phyloP scores from a whole-genome alignment of 495 filamentous ascomycete species.

The Entonaema liquescens region DNA sequence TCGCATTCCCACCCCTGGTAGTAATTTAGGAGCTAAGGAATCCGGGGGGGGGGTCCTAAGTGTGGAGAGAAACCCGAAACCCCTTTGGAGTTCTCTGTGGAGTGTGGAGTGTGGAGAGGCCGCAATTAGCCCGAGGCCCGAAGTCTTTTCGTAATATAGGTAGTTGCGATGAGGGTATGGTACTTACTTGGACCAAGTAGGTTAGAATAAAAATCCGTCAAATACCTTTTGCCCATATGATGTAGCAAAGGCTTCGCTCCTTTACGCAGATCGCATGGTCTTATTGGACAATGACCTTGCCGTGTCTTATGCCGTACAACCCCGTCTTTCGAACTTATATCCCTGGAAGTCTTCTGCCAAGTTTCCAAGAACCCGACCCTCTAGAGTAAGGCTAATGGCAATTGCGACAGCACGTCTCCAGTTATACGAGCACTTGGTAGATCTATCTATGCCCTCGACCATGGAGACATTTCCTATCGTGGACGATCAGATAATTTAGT shows the following conservation, averaged over 20 bases:
- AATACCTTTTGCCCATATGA: too few relatives aligned
- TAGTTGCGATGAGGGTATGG: conserved; percentile 7
- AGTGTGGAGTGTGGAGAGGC: conserved; percentile 39
- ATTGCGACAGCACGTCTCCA: conserved; percentile 5
- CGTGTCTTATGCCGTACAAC: conserved; percentile 37
- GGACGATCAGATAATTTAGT: background rate
- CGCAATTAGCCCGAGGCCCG: conserved; percentile 42
- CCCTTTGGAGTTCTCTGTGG: conserved; percentile 15
- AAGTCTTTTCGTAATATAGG: conserved; percentile 32
- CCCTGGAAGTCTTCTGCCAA: conserved; percentile 21
- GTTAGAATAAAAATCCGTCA: conserved; percentile 2
- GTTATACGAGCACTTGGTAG: background rate
- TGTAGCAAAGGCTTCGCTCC: conserved; percentile 19
- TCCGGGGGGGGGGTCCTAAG: conserved; percentile 19
- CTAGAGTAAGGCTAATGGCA: conserved; percentile 14
- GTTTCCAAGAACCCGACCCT: conserved; percentile 13
- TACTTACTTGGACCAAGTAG: conserved; percentile 5
- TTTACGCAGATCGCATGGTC: background rate
- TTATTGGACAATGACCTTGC: conserved; percentile 28
- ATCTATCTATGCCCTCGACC: conserved; percentile 3
- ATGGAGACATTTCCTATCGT: conserved; percentile 6
- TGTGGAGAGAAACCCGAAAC: conserved; percentile 31
- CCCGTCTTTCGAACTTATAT: conserved; percentile 5
- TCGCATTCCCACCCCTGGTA: conserved; percentile 2
- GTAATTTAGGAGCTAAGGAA: conserved; percentile 10